phyloP scores from a whole-genome alignment of 2,329 filamentous ascomycete genomes.

The Coleophoma cylindrospora region DNA sequence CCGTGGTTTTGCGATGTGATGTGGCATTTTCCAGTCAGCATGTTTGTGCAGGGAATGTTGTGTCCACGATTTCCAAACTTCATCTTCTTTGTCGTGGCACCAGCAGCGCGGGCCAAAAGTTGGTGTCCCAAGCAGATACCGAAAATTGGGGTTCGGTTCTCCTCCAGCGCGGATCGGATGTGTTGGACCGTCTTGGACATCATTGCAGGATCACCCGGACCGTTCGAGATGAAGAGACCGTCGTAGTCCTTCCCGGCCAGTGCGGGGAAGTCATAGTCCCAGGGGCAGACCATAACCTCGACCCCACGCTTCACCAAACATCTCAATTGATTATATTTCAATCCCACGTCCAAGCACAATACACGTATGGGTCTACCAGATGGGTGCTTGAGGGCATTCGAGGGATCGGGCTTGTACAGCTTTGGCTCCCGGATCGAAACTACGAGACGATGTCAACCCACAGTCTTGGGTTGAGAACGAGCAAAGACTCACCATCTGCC shows the following conservation, averaged over 20 bases:
- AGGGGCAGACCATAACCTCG: slow-evolving; percentile 90
- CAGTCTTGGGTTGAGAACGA: slow-evolving; percentile 11
- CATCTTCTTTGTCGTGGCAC: slow-evolving; percentile 87
- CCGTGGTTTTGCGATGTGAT: slow-evolving; percentile 99
- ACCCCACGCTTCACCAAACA: slow-evolving; percentile 89
- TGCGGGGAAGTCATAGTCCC: slow-evolving; percentile 85
- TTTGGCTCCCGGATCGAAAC: slow-evolving; percentile 87
- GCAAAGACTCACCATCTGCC: slow-evolving; percentile 71
- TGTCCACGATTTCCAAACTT: slow-evolving; percentile 98
- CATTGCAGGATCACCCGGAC: slow-evolving; percentile 88
- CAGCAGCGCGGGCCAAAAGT: slow-evolving; percentile 81
- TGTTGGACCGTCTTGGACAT: slow-evolving; percentile 76
- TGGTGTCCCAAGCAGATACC: slow-evolving; percentile 97
- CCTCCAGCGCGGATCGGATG: slow-evolving; percentile 69
- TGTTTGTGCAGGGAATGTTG: slow-evolving; percentile 96
- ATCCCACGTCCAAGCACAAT: slow-evolving; percentile 89
- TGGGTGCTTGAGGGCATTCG: slow-evolving; percentile 74
- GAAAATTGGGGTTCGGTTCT: slow-evolving; percentile 82
- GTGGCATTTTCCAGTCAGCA: slow-evolving; percentile 94
- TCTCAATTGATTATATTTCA: slow-evolving; percentile 97
- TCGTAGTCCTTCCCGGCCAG: slow-evolving; percentile 82
- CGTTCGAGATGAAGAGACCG: slow-evolving; percentile 96
- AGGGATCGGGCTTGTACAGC: slow-evolving; percentile 72
- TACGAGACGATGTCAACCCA: slow-evolving; percentile 42
- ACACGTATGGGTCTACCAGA: slow-evolving; percentile 84